Conservation (phyloP, 1,284 basidiomycete species). For the Pseudomicrostroma phylloplanum region DNA sequence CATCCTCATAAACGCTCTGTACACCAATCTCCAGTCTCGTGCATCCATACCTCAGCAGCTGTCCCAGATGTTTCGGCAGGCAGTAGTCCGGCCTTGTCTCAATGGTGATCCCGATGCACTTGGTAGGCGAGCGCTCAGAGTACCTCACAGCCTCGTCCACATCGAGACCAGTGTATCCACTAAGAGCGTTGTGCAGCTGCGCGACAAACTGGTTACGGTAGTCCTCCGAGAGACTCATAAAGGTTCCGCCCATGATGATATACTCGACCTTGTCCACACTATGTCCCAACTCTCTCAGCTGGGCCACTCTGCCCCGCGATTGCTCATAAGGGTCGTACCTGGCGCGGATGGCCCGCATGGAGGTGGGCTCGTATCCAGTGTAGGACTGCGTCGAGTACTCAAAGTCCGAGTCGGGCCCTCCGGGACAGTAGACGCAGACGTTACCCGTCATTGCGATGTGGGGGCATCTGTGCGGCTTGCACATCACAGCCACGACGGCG, state of each 20-base stretch:
- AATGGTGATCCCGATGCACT: conserved; percentile 98
- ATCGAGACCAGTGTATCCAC: conserved; percentile 81
- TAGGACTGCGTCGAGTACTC: conserved; percentile 98
- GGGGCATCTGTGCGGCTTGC: conserved; percentile 97
- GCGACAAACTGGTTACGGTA: conserved; percentile 91
- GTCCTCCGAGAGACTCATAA: conserved; percentile 97
- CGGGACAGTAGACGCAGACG: conserved; percentile 99
- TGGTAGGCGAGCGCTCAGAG: conserved; percentile 93
- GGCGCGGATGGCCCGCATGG: conserved; percentile 96
- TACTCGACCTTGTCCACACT: conserved; percentile 98
- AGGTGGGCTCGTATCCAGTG: conserved; percentile 93
- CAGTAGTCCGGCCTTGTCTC: conserved; percentile 99
- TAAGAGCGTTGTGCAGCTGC: conserved; percentile 92
- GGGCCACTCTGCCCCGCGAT: conserved; percentile 86
- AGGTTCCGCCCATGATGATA: conserved; percentile 98
- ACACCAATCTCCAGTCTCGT: conserved; percentile 97
- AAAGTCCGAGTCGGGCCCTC: conserved; percentile 98
- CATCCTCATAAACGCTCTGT: conserved; percentile 98
- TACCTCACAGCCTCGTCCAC: conserved; percentile 98
- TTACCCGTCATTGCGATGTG: conserved; percentile 99
- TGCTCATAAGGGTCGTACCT: conserved; percentile 99
- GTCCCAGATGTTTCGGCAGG: conserved; percentile 88
- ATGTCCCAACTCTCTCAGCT: conserved; percentile 87
- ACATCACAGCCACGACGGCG: conserved; percentile 99
- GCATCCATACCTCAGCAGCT: conserved; percentile 98